phyloP scores from a whole-genome alignment of 495 filamentous ascomycete species.

The Penicillium bovifimosum region DNA sequence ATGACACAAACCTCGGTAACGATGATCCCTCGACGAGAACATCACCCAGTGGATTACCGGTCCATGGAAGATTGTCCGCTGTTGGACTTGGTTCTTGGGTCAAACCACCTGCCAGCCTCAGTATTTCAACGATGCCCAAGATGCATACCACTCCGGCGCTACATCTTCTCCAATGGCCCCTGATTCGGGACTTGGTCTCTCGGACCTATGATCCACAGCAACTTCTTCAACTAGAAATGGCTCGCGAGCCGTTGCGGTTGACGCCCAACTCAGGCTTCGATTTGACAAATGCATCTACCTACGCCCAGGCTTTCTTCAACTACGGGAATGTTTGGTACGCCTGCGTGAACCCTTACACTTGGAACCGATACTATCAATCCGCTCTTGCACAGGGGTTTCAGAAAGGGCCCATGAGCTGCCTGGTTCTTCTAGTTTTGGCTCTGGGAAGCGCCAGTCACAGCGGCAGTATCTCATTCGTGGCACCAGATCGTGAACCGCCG shows the following conservation, averaged over 20 bases:
- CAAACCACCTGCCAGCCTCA: slow-evolving; percentile 47
- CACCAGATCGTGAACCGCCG: slow-evolving; percentile 65
- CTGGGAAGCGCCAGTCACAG: slow-evolving; percentile 64
- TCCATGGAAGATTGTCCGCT: slow-evolving; percentile 53
- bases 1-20: slow-evolving; percentile 58
- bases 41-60: slow-evolving; percentile 24
- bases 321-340: slow-evolving; percentile 81
- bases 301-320: slow-evolving; percentile 72
- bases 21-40: slow-evolving; percentile 53
- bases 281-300: slow-evolving; percentile 65
- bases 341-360: slow-evolving; percentile 77
- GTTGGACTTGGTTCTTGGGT: slow-evolving; percentile 71
- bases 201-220: slow-evolving; percentile 73
- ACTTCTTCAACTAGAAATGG: slow-evolving; percentile 75
- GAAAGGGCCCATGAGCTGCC: slow-evolving; percentile 73
- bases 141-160: slow-evolving; percentile 74
- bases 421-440: slow-evolving; percentile 74
- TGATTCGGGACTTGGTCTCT: slow-evolving; percentile 71
- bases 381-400: slow-evolving; percentile 68
- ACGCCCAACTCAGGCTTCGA: slow-evolving; percentile 57
- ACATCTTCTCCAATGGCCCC: slow-evolving; percentile 72
- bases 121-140: slow-evolving; percentile 81
- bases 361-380: slow-evolving; percentile 67
- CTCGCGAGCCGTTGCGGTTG: slow-evolving; percentile 62
- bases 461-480: slow-evolving; percentile 67